phyloP scores from a whole-genome alignment of 495 filamentous ascomycete species.

The Stereocaulon alpinum region DNA sequence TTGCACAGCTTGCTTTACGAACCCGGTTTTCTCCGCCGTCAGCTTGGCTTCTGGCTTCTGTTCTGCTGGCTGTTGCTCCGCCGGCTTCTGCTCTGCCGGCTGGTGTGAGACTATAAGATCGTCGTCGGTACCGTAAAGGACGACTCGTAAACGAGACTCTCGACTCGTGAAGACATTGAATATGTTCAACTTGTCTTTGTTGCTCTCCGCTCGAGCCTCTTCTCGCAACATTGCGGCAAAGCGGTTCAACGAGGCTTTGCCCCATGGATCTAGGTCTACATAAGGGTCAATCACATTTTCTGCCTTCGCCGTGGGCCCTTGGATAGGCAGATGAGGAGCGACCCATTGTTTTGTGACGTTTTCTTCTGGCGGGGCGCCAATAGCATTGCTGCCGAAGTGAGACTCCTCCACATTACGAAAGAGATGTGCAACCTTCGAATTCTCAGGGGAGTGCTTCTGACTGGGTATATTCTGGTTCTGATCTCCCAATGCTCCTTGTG shows the following conservation, averaged over 20 bases:
- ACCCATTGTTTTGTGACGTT: not conserved
- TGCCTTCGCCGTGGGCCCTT: not conserved
- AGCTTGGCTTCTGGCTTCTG: constrained; percentile 10
- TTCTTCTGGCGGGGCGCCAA: not conserved
- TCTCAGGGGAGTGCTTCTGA: not conserved
- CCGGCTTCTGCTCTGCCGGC: constrained; percentile 4
- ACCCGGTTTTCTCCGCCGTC: constrained; percentile 14
- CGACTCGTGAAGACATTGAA: constrained; percentile 42
- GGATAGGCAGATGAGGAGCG: not conserved
- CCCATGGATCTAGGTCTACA: constrained; percentile 44
- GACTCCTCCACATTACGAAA: not conserved
- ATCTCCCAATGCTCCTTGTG: not conserved
- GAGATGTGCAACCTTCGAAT: not conserved
- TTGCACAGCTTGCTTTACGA: constrained; percentile 15
- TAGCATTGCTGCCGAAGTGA: not conserved
- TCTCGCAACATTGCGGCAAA: constrained; percentile 45
- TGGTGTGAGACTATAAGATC: constrained; percentile 19
- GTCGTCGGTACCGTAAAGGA: constrained; percentile 42
- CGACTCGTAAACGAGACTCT: constrained; percentile 42
- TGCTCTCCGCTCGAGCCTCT: constrained; percentile 39
- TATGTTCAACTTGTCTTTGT: constrained; percentile 41
- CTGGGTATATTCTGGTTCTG: not conserved
- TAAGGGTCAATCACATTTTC: constrained; percentile 30
- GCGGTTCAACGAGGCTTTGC: constrained; percentile 40
- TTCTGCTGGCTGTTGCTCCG: constrained; percentile 11